Percentiles rank a stretch among this genome's conserved stretches.
phyloP scores from a whole-genome alignment of 179 eudicot species.

The Drosera spatulata region DNA sequence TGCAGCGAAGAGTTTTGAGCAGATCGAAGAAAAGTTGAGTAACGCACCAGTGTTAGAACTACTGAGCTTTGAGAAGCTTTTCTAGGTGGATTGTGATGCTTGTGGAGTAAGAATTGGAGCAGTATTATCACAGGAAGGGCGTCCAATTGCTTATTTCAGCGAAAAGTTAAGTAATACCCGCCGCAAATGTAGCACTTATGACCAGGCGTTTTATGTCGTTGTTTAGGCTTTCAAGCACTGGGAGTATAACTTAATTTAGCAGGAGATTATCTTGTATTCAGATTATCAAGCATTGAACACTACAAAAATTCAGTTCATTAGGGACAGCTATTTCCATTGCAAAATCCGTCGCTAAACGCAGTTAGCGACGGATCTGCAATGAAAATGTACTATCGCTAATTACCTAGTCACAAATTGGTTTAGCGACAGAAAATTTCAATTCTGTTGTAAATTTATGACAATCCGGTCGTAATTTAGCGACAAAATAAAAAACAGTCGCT shows the following conservation, averaged over 20 bases:
- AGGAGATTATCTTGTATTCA: neutral
- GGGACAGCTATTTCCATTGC: too few relatives aligned
- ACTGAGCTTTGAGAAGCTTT: neutral
- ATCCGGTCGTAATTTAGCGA: too few relatives aligned
- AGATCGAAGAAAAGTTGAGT: neutral
- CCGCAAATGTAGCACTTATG: neutral
- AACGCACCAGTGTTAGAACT: neutral
- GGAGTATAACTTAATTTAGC: neutral
- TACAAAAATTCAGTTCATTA: too few relatives aligned
- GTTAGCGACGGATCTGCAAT: too few relatives aligned
- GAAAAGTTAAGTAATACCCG: neutral
- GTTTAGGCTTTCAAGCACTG: slow-evolving; percentile 1
- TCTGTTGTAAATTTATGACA: too few relatives aligned
- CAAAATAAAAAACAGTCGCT: too few relatives aligned
- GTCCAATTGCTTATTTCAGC: neutral
- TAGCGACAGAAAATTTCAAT: too few relatives aligned
- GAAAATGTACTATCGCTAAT: too few relatives aligned
- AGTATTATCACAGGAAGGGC: neutral
- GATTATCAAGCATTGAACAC: slow-evolving; percentile 2
- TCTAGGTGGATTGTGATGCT: neutral
- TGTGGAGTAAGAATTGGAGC: neutral
- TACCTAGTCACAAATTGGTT: too few relatives aligned
- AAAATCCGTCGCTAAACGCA: too few relatives aligned
- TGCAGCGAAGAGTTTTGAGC: neutral
- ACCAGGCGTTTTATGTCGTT: neutral